Conservation (phyloP, 2,329 filamentous ascomycete species). For the Cercospora sojina region DNA sequence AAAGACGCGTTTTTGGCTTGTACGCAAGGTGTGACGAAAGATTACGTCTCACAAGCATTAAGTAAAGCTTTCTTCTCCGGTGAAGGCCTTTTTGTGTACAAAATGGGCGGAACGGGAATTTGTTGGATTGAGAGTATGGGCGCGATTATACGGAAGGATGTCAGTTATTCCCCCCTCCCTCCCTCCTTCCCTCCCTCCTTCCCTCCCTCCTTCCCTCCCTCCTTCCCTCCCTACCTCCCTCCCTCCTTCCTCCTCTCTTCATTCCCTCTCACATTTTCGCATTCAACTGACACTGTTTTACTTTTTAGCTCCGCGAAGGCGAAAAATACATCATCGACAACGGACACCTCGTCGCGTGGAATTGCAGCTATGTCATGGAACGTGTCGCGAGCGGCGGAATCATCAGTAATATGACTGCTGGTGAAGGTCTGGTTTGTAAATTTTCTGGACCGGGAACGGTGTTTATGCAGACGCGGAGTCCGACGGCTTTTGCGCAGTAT, state of each 20-base stretch:
- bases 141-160: slow-evolving; percentile 91
- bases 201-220: too few relatives aligned
- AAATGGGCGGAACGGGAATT: slow-evolving; percentile 75
- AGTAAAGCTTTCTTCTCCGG: slow-evolving; percentile 92
- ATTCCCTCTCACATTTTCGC: too few relatives aligned
- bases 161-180: slow-evolving; percentile 48
- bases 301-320: slow-evolving; percentile 58
- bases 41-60: slow-evolving; percentile 78
- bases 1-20: slow-evolving; percentile 82
- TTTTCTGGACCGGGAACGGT: slow-evolving; percentile 88
- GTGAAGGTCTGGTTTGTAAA: slow-evolving; percentile 89
- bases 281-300: too few relatives aligned
- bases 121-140: slow-evolving; percentile 92
- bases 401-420: slow-evolving; percentile 78
- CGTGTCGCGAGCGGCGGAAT: slow-evolving; percentile 87
- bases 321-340: slow-evolving; percentile 82
- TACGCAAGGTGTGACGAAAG: slow-evolving; percentile 83
- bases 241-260: background rate
- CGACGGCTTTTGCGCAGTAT: slow-evolving; percentile 60
- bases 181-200: too few relatives aligned
- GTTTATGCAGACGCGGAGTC: slow-evolving; percentile 89
- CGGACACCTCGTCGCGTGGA: slow-evolving; percentile 78
- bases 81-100: slow-evolving; percentile 88
- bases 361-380: slow-evolving; percentile 89
- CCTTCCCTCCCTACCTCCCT: background rate